These are phyloP conservation scores for Fusarium brachygibbosum DNA, from an alignment of 2,329 filamentous ascomycete species.

Conservation along the genomic window DNA sequence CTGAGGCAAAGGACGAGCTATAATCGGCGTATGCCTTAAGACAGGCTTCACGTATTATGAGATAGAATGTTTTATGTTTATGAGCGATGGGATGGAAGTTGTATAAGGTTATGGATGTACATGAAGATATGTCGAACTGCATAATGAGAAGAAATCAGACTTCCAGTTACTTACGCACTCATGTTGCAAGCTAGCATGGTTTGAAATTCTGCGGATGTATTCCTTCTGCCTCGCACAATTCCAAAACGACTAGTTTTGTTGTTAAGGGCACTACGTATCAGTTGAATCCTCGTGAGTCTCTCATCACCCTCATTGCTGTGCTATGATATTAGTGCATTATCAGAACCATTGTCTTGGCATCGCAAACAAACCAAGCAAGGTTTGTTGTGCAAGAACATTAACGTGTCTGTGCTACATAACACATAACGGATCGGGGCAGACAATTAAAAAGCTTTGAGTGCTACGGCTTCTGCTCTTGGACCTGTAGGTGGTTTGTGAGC, in stretches of 20 bases:
- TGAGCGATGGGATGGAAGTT: conserved; percentile 14
- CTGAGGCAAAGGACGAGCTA: conserved; percentile 54
- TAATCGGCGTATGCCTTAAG: conserved; percentile 32
- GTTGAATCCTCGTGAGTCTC: too few relatives aligned
- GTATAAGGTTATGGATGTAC: neutral
- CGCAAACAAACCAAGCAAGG: neutral
- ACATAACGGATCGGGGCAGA: conserved; percentile 7
- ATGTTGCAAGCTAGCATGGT: neutral
- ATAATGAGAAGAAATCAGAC: neutral
- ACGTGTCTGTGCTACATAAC: conserved; percentile 6
- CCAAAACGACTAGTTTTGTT: neutral
- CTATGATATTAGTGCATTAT: neutral
- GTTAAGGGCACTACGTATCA: neutral
- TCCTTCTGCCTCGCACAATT: neutral
- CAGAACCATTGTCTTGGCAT: neutral
- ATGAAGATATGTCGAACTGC: neutral
- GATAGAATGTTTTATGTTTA: conserved; percentile 10
- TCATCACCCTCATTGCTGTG: too few relatives aligned
- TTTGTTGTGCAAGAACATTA: neutral
- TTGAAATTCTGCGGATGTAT: neutral
- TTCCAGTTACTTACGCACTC: neutral
- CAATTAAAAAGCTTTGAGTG: conserved; percentile 4
- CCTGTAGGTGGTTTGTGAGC: conserved; percentile 10
- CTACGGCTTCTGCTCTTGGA: conserved; percentile 10
- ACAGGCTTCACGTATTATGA: neutral